Conservation (phyloP, 2,329 filamentous ascomycete genomes). For the Huntiella moniliformis region DNA sequence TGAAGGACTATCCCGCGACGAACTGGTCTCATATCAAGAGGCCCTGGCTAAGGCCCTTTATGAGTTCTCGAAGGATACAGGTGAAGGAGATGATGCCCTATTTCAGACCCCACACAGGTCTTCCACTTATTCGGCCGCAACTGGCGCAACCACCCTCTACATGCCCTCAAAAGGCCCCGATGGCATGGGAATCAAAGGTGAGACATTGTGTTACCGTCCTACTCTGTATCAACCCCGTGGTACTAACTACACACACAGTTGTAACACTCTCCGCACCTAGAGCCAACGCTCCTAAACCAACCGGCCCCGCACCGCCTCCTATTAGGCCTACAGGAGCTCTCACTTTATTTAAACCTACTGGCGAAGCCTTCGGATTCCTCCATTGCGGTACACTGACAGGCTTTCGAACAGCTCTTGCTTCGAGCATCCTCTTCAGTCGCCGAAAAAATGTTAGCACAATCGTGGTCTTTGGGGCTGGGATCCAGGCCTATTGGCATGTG, state of each 20-base stretch:
- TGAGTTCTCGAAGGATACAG: constrained; percentile 40
- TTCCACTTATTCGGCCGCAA: constrained; percentile 27
- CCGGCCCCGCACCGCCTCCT: constrained; percentile 16
- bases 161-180: constrained; percentile 50
- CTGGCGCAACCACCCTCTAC: constrained; percentile 45
- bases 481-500: constrained; percentile 90
- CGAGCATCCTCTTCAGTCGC: constrained; percentile 43
- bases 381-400: constrained; percentile 59
- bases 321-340: constrained; percentile 45
- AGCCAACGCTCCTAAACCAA: constrained; percentile 9
- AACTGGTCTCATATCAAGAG: constrained; percentile 33
- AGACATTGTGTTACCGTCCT: constrained; percentile 6
- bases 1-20: constrained; percentile 31
- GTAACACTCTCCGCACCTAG: constrained; percentile 38
- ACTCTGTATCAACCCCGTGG: neutral
- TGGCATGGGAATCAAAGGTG: constrained; percentile 51
- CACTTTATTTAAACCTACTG: constrained; percentile 45
- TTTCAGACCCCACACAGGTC: constrained; percentile 38
- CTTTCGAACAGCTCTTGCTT: constrained; percentile 60
- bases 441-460: constrained; percentile 56
- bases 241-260: constrained; percentile 23
- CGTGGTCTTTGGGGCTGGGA: constrained; percentile 71
- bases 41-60: constrained; percentile 34
- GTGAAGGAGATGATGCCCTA: constrained; percentile 23
- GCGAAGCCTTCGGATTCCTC: constrained; percentile 46